Evolutionary conservation across 1,139 yeast species (phyloP).

Genomic region (Suhomyces bribrorum): DNA sequence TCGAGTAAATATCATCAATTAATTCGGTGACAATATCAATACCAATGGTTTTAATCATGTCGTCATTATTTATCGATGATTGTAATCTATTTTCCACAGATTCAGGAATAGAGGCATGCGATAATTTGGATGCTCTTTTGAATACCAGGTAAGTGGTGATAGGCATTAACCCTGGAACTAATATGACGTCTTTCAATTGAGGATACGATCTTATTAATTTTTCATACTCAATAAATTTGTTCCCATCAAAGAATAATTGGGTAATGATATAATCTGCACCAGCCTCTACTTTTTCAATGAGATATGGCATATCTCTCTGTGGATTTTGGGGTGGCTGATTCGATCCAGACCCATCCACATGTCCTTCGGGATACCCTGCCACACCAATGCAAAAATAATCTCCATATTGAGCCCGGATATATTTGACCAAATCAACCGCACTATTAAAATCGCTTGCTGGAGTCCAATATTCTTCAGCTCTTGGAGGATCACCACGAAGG

Average conservation of each 20-base stretch:
- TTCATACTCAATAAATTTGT: conserved; percentile 43
- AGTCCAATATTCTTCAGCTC: conserved; percentile 71
- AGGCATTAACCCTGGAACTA: conserved; percentile 97
- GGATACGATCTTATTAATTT: conserved; percentile 34
- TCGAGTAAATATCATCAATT: conserved; percentile 53
- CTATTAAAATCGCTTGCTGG: conserved; percentile 59
- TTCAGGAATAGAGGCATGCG: conserved; percentile 83
- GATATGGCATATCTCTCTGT: conserved; percentile 67
- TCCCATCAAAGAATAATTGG: conserved; percentile 47
- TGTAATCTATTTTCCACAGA: conserved; percentile 43
- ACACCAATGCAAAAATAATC: conserved; percentile 85
- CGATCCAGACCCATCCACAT: conserved; percentile 75
- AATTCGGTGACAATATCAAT: conserved; percentile 70
- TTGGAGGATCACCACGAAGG: conserved; percentile 93
- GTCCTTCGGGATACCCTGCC: conserved; percentile 97
- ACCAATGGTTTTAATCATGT: conserved; percentile 80
- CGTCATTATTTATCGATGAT: conserved; percentile 74
- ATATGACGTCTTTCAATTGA: conserved; percentile 47
- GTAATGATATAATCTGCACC: conserved; percentile 51
- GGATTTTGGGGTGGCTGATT: conserved; percentile 54
- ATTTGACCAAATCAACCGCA: conserved; percentile 82
- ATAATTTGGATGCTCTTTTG: conserved; percentile 82
- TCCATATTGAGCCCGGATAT: conserved; percentile 69
- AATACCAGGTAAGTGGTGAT: conserved; percentile 85
- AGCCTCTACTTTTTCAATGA: conserved; percentile 51